Base-by-base conservation (phyloP, 768 basidiomycete species). In the Chalciporus chontae region DNA sequence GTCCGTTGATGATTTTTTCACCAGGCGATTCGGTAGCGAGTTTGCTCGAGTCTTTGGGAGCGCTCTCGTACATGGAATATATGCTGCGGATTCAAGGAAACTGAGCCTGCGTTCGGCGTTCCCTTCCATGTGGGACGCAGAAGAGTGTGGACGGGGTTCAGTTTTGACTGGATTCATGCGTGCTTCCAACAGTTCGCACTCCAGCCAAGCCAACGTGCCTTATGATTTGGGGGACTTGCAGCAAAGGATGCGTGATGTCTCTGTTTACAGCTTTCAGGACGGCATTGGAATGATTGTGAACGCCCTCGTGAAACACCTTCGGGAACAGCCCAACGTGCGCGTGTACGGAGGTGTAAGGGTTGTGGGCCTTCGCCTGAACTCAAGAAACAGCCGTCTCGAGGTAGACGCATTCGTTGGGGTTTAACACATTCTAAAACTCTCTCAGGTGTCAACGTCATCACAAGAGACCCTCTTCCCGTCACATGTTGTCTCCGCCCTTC, bases 1-100 rank as follows among this genome's bases (percentile, higher is more conserved):
- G 60, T 85, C 84, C 0, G 74, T 98, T 8, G 84, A 97, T 54
- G 67, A 80, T 0, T 89, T 98, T 56, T 63, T 97, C 48, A 64
- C 78, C 0, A 76, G 90, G 11, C 75, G 90, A 19, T 87, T 96
- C 49, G 90, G 91, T 0, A 64, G 74, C 6, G 67, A 74, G 2
- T 79, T 94, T 57, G 91, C 94, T 1, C 77, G 82, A 14, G 76
- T 78, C 3, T 76, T 97, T 47, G 83, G 87, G 62, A 90, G 77
- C 29, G 86, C 94, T 0, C 71, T 96, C 50, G 81, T 93, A 1
- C 94, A 96, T 60, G 95, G 95, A 0, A 88, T 98, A 48, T 97
- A 97, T 63, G 93, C 92, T 1, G 81, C 91, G 0, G 92, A 95
- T 59, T 80, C 93, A 2, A 71, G 87, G 3, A 59, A 71, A 36